Conservation (phyloP, 306 rosid genomes). For the Hippophae gyantsensis region DNA sequence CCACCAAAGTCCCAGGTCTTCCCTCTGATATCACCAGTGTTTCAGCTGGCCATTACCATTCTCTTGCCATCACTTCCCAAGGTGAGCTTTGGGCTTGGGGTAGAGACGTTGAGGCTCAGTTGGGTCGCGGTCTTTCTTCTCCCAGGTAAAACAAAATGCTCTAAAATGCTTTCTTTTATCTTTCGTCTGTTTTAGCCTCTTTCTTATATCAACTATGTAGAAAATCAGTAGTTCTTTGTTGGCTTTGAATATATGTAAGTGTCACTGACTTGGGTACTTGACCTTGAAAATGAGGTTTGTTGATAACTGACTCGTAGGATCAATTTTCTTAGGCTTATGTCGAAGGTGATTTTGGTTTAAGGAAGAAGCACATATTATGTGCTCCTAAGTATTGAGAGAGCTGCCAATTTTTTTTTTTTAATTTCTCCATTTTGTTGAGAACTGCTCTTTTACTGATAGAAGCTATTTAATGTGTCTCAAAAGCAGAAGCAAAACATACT, state of each 20-base stretch:
- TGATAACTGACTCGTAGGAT: background rate
- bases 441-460: background rate
- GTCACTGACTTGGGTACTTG: background rate
- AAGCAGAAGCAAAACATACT: too few relatives aligned
- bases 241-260: too few relatives aligned
- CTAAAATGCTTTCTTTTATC: background rate
- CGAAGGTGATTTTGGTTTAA: background rate
- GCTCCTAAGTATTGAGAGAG: too few relatives aligned
- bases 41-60: conserved; percentile 78
- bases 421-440: background rate
- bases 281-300: background rate
- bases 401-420: too few relatives aligned
- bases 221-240: too few relatives aligned
- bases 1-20: conserved; percentile 40
- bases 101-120: conserved; percentile 74
- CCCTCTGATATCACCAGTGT: conserved; percentile 50
- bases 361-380: background rate
- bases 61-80: conserved; percentile 53
- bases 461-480: too few relatives aligned
- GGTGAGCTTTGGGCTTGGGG: conserved; percentile 92
- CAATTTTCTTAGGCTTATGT: too few relatives aligned
- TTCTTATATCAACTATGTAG: background rate
- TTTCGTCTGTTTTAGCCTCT: conserved; percentile 1
- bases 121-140: conserved; percentile 55
- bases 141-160: conserved; percentile 28